Conservation (phyloP, 192 early-diverging fungal genomes). For the Umbelopsis sp. region DNA sequence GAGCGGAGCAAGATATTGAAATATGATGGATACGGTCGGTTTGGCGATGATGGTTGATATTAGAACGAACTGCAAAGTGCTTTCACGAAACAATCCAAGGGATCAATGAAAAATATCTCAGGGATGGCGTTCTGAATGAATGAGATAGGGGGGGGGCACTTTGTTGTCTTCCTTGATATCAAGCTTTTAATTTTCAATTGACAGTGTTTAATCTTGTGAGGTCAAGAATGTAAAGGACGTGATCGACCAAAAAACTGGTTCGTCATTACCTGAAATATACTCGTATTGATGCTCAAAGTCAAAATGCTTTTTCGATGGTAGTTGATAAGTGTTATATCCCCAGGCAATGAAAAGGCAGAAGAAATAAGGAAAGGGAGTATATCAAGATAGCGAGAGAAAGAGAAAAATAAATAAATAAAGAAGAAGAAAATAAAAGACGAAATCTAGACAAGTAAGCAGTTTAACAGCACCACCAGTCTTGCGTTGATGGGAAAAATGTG, state of each 20-base stretch:
- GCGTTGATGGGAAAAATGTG: slow-evolving; percentile 9
- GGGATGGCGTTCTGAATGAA: background rate
- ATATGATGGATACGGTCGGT: background rate
- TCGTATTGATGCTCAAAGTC: too few relatives aligned
- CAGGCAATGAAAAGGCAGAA: background rate
- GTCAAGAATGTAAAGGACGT: too few relatives aligned
- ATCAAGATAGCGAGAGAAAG: background rate
- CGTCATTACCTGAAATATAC: too few relatives aligned
- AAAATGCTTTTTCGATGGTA: background rate
- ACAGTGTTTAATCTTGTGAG: too few relatives aligned
- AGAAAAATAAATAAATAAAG: slow-evolving; percentile 1
- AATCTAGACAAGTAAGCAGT: background rate
- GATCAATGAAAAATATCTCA: background rate
- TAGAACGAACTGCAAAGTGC: background rate
- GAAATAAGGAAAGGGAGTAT: background rate
- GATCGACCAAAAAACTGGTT: too few relatives aligned
- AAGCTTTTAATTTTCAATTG: too few relatives aligned
- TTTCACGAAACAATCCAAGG: background rate
- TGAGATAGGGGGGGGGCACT: too few relatives aligned
- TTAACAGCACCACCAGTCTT: background rate
- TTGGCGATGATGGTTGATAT: background rate
- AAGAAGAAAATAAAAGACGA: background rate
- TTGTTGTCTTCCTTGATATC: too few relatives aligned
- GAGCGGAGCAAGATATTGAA: slow-evolving; percentile 1
- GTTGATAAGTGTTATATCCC: background rate